These are phyloP conservation scores for Allantophomopsis cytisporea DNA, from an alignment of 2,329 filamentous ascomycete genomes.

Conservation along the genomic window DNA sequence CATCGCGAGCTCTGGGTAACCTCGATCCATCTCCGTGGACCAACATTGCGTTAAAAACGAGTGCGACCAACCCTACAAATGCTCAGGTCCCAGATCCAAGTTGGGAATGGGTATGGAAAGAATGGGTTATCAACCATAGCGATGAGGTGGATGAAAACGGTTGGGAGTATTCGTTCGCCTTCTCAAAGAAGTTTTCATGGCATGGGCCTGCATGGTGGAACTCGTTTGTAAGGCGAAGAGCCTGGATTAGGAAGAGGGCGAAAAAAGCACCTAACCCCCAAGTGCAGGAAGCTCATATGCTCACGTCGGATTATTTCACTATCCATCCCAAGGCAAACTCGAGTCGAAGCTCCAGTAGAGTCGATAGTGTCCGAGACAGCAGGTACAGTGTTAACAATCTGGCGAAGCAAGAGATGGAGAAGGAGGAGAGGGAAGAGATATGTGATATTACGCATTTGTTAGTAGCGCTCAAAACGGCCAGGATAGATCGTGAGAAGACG, in stretches of 20 bases:
- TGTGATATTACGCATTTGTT: slow-evolving; percentile 47
- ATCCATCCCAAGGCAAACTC: slow-evolving; percentile 42
- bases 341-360: slow-evolving; percentile 25
- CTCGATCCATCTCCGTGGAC: slow-evolving; percentile 84
- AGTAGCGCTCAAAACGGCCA: slow-evolving; percentile 48
- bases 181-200: slow-evolving; percentile 64
- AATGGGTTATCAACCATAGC: slow-evolving; percentile 57
- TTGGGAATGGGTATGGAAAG: slow-evolving; percentile 77
- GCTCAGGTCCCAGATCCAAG: slow-evolving; percentile 88
- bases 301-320: slow-evolving; percentile 70
- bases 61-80: slow-evolving; percentile 59
- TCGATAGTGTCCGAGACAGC: slow-evolving; percentile 8
- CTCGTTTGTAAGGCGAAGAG: slow-evolving; percentile 80
- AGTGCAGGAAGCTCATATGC: slow-evolving; percentile 41
- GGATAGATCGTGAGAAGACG: slow-evolving; percentile 86
- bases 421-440: slow-evolving; percentile 39
- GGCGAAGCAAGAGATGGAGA: slow-evolving; percentile 16
- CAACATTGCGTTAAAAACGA: slow-evolving; percentile 48
- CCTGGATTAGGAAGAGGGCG: slow-evolving; percentile 74
- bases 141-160: slow-evolving; percentile 77
- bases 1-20: slow-evolving; percentile 68
- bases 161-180: slow-evolving; percentile 94
- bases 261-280: slow-evolving; percentile 36
- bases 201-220: slow-evolving; percentile 88
- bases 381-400: slow-evolving; percentile 17